Evolutionary conservation across 176 grass and related monocot species (phyloP), one percentile per base, ranked within the genome.

Genomic region (Poa annua): DNA sequence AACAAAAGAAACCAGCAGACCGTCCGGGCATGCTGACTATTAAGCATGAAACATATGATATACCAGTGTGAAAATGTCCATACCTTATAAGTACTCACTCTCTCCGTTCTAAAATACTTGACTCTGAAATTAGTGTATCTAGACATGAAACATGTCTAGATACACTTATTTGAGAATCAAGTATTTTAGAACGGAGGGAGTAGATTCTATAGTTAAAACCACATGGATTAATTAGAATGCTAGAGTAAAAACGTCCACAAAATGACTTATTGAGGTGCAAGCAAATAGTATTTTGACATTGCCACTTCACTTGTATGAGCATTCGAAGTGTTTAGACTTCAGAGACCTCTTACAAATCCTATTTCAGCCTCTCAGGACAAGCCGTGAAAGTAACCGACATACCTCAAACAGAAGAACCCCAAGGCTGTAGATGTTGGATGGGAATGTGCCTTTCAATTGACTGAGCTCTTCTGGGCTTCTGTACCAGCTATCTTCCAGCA

Each of bases 321-420:
- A 59, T 75, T 49, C 20, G 35, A 64, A 74, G 55, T 83, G 55
- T 35, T 73, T 50, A 48, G 14, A 73, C 14, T 73, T 6, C 14
- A 74, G 29, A 71, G 75, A 81, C 73, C 78, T 53, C 56, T 81
- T 50, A 88, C 32, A 22, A 68, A 32, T 24, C 36, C 36, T 47
- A 71, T 53, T 81, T 33, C 26, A 64, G 61, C 61, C 26, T 64
- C 10, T 33, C 62, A 61, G 62, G 11, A 77, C 12, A 54, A 74
- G 45, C 19, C 68, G 67, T 57, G 26, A 77, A 66, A 65, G 39
- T 42, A 77, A 81, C 60, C n/a, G 55, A 66, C 71, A 75, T 84
- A 99, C 97, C 97, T 99, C 97, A 82, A 99, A 99, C 35, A 99
- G 79, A 84, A 99, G 93, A 87, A 99, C 91, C 60, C 97, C 97